Evolutionary conservation across 352 stramenopile genomes (phyloP).

Genomic region (Paralagenidium karlingii): DNA sequence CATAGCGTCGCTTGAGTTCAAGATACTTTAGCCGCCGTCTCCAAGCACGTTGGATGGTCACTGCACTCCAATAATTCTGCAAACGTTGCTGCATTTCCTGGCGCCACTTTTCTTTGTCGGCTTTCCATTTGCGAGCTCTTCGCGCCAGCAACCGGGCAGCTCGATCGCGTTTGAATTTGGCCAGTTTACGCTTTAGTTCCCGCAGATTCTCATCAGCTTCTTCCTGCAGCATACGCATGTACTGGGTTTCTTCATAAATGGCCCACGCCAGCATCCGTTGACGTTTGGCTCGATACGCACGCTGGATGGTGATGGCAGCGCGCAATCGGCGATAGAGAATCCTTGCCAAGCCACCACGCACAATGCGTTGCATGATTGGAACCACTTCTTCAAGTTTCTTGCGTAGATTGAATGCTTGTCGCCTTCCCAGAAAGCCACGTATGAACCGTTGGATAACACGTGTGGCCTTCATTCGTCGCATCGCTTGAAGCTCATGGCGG

Average conservation of each 20-base stretch:
- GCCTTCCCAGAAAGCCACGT: slow-evolving; percentile 39
- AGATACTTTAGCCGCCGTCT: slow-evolving; percentile 26
- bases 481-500: slow-evolving; percentile 18
- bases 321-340: slow-evolving; percentile 18
- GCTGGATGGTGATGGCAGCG: slow-evolving; percentile 26
- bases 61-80: slow-evolving; percentile 22
- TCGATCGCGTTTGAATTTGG: slow-evolving; percentile 27
- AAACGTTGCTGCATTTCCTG: slow-evolving; percentile 19
- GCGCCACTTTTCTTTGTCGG: slow-evolving; percentile 22
- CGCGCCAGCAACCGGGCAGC: slow-evolving; percentile 38
- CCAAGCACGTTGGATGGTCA: slow-evolving; percentile 56
- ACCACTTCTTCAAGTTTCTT: slow-evolving; percentile 22
- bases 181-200: slow-evolving; percentile 29
- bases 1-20: slow-evolving; percentile 33
- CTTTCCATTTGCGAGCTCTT: slow-evolving; percentile 19
- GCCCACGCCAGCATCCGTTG: slow-evolving; percentile 34
- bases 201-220: slow-evolving; percentile 26
- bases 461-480: slow-evolving; percentile 18
- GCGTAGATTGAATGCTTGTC: slow-evolving; percentile 16
- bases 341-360: slow-evolving; percentile 28
- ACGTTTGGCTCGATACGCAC: slow-evolving; percentile 38
- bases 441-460: slow-evolving; percentile 32
- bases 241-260: slow-evolving; percentile 41
- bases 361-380: slow-evolving; percentile 35
- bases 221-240: slow-evolving; percentile 27